Base-by-base conservation (phyloP, 345 rosid species). In the Citropsis articulata region DNA sequence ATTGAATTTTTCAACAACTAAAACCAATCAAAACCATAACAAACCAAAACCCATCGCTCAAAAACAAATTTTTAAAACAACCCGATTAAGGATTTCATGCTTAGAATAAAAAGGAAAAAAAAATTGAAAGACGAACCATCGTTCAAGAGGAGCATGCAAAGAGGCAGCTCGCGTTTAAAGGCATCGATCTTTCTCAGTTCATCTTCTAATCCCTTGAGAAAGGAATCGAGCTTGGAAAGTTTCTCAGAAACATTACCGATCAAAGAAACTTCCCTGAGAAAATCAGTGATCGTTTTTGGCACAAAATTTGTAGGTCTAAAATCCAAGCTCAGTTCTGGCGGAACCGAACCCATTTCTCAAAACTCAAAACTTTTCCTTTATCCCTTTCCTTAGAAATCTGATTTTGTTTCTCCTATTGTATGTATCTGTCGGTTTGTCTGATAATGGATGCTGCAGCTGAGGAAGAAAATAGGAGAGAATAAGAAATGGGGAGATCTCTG, bases 141-240 rank as follows among this genome's bases (percentile, higher is more conserved):
- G 62, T 88, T 91, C 79, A 96, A 59, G 71, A 96, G 88, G 72
- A 94, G 84, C 86, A 96, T 85, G 81, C 87, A 93, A 56, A 92
- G 88, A 83, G 99, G 99, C 59, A 96, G 90, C 90, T 96, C 91
- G 71, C 94, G 94, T 66, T 90, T 84, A 76, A 86, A 91, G 24
- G 87, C 91, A 48, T 93, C 89, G 84, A 95, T 92, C 93, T 94
- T 96, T 36, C 72, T 84, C 89, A 88, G 78, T 79, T 96, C 99
- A 55, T 85, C 97, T 81, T 92, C 92, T 81, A 96, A 89, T 30
- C 84, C 81, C 68, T 83, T 77, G 45, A 95, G 73, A 73, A 91
- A 88, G 35, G 83, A 85, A 24, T 91, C 91, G 7, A 92, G 77
- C 71, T 81, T 86, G 1, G 87, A 80, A 14, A 64, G 85, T 80